Conservation (phyloP, 78 protist genomes). For the Dictyostelium brefeldianum region DNA sequence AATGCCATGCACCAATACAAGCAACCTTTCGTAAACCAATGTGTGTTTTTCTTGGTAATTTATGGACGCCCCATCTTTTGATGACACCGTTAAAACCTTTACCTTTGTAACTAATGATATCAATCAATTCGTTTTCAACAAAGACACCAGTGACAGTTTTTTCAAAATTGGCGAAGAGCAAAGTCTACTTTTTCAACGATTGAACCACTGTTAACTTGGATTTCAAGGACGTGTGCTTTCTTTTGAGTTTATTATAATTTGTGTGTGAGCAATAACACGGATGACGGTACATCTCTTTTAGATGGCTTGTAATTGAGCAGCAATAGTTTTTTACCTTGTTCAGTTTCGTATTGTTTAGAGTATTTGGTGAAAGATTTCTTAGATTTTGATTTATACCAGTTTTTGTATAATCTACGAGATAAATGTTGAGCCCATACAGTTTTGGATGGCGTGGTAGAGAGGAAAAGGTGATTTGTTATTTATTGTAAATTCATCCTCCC, state of each 20-base stretch:
- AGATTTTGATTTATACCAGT: constrained; percentile 98
- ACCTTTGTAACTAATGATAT: constrained; percentile 98
- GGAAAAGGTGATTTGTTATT: too few relatives aligned
- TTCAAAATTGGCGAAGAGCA: constrained; percentile 96
- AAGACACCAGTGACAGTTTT: constrained; percentile 95
- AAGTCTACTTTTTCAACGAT: constrained; percentile 97
- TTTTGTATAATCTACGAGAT: constrained; percentile 96
- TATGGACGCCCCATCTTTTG: constrained; percentile 98
- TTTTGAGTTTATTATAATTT: constrained; percentile 94
- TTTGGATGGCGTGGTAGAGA: too few relatives aligned
- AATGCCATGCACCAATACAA: constrained; percentile 99
- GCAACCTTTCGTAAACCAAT: constrained; percentile 99
- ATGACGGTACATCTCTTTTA: constrained; percentile 96
- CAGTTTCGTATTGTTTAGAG: constrained; percentile 83
- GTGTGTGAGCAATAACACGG: constrained; percentile 99
- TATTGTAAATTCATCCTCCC: too few relatives aligned
- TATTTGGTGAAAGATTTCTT: constrained; percentile 98
- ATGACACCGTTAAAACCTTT: constrained; percentile 99
- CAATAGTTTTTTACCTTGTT: constrained; percentile 86
- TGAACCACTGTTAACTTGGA: constrained; percentile 99
- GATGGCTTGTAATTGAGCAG: constrained; percentile 93
- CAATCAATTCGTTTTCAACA: constrained; percentile 96
- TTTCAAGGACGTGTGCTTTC: constrained; percentile 99
- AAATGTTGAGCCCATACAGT: constrained; percentile 99
- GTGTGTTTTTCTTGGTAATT: constrained; percentile 99